Evolutionary conservation across 441 rosid species (phyloP).

Genomic region (Hypseocharis bilobata): DNA sequence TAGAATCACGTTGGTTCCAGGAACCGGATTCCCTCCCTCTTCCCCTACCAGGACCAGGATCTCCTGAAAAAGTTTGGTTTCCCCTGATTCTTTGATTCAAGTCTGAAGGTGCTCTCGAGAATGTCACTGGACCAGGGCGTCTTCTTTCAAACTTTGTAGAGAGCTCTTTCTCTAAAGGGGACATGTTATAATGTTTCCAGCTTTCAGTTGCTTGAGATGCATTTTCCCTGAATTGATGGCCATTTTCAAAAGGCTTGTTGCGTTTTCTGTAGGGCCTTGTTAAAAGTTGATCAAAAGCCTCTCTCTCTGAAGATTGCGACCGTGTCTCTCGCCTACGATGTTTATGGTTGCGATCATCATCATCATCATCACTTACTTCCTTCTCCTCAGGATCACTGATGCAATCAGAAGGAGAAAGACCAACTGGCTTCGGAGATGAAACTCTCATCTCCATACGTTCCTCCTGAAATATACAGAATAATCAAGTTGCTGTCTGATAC

Average conservation of each 20-base stretch:
- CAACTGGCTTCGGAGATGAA: slow-evolving; percentile 51
- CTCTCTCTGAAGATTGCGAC: slow-evolving; percentile 66
- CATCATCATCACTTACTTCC: slow-evolving; percentile 94
- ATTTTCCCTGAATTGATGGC: slow-evolving; percentile 48
- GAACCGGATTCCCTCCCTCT: slow-evolving; percentile 69
- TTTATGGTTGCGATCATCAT: slow-evolving; percentile 97
- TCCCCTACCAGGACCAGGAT: slow-evolving; percentile 66
- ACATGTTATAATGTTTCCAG: slow-evolving; percentile 35
- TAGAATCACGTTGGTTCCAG: slow-evolving; percentile 64
- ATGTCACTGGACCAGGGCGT: slow-evolving; percentile 35
- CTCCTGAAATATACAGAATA: slow-evolving; percentile 19
- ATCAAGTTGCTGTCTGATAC: not conserved
- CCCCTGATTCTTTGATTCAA: slow-evolving; percentile 47
- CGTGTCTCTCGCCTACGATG: slow-evolving; percentile 71
- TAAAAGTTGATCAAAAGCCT: slow-evolving; percentile 44
- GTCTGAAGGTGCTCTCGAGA: slow-evolving; percentile 42
- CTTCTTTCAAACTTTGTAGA: slow-evolving; percentile 47
- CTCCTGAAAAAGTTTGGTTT: slow-evolving; percentile 49
- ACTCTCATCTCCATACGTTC: slow-evolving; percentile 63
- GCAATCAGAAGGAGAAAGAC: slow-evolving; percentile 58
- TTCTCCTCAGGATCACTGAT: slow-evolving; percentile 75
- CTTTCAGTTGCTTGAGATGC: slow-evolving; percentile 46
- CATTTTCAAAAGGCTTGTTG: slow-evolving; percentile 55
- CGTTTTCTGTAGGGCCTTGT: slow-evolving; percentile 60
- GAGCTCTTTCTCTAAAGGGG: slow-evolving; percentile 33